Evolutionary conservation across 257 asterid species (phyloP).

Genomic region (Solanum chiquidenum): DNA sequence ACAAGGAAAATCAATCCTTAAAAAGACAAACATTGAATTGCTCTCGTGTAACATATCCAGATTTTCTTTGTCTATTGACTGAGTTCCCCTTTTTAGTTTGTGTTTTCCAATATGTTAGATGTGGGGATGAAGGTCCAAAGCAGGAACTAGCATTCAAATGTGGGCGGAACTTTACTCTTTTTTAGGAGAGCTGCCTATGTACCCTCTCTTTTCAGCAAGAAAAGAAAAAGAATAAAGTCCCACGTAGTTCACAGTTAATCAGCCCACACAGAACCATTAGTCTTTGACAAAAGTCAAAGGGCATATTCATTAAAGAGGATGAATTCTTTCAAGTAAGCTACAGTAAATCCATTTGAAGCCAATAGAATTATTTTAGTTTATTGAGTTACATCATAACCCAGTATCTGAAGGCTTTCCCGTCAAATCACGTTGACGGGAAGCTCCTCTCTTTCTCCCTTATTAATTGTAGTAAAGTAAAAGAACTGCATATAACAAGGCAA

Average conservation of each 20-base stretch:
- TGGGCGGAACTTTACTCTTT: not conserved
- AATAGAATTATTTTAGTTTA: not conserved
- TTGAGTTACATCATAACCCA: not conserved
- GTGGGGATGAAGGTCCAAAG: not conserved
- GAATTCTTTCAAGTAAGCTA: not conserved
- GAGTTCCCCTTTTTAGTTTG: not conserved
- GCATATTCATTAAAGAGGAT: not conserved
- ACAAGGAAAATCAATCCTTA: not conserved
- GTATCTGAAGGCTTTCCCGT: not conserved
- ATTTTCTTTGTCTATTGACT: not conserved
- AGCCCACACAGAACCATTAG: not conserved
- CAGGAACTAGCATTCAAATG: not conserved
- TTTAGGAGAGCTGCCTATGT: not conserved
- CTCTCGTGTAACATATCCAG: not conserved
- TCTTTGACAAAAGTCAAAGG: not conserved
- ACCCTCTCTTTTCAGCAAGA: not conserved
- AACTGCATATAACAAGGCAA: not conserved
- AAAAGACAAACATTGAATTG: not conserved
- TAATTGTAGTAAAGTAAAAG: not conserved
- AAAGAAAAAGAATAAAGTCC: not conserved
- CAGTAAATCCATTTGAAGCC: not conserved
- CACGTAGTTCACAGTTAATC: not conserved
- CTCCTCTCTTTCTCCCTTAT: not conserved
- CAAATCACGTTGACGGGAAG: not conserved
- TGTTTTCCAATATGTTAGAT: not conserved